These are phyloP conservation scores for Botryosphaeria dothidea DNA, from an alignment of 2,329 filamentous ascomycete species.

Conservation along the genomic window DNA sequence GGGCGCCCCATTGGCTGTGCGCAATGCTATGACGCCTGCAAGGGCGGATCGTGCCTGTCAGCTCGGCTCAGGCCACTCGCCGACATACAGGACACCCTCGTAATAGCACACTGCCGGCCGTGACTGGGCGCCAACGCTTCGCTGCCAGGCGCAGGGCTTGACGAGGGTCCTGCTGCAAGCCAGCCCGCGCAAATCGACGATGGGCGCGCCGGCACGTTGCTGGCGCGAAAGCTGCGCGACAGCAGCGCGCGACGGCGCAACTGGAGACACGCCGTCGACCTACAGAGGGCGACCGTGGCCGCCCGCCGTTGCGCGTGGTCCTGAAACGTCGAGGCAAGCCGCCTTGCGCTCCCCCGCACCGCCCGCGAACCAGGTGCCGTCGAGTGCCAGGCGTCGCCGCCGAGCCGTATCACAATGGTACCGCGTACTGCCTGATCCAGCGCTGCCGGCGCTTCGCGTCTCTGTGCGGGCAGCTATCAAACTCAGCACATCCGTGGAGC, in stretches of 20 bases:
- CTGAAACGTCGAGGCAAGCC: neutral
- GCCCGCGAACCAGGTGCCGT: neutral
- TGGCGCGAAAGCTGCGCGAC: conserved; percentile 7
- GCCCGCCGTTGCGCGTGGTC: neutral
- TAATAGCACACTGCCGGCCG: conserved; percentile 3
- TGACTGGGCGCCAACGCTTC: neutral
- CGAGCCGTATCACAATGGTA: neutral
- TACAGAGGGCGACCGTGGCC: neutral
- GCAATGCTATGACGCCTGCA: conserved; percentile 13
- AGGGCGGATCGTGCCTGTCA: conserved; percentile 9
- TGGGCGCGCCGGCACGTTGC: neutral
- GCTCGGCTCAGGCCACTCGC: conserved; percentile 12
- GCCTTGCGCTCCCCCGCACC: neutral
- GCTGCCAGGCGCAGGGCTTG: neutral
- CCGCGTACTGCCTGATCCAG: neutral
- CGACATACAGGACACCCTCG: conserved; percentile 11
- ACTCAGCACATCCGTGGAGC: conserved; percentile 12
- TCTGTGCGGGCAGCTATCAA: conserved; percentile 7
- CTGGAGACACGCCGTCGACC: neutral
- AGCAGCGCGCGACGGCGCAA: neutral
- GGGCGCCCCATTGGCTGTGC: neutral
- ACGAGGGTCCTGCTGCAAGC: neutral
- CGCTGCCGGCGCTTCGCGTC: conserved; percentile 7
- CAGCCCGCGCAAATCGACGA: neutral
- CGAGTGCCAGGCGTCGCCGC: neutral